phyloP scores from a whole-genome alignment of 139 green algal genomes.

The Trebouxia sp. region DNA sequence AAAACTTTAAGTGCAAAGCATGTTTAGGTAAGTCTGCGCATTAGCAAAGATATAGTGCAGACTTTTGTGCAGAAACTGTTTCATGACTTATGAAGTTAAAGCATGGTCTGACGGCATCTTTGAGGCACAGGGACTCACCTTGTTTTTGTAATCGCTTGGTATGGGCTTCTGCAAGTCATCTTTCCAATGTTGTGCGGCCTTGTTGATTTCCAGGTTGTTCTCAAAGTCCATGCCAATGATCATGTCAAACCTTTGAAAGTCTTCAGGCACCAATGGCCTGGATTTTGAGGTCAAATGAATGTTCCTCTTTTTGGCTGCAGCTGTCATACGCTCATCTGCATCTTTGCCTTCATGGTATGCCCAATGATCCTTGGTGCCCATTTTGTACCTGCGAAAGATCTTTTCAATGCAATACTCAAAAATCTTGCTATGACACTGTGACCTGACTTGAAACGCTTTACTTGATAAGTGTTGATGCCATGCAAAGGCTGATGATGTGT shows the following conservation, averaged over 20 bases:
- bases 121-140: constrained; percentile 24
- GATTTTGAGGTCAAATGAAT: constrained; percentile 84
- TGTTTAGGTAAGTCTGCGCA: too few relatives aligned
- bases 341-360: constrained; percentile 87
- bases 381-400: constrained; percentile 65
- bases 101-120: too few relatives aligned
- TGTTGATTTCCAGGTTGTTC: constrained; percentile 72
- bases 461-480: too few relatives aligned
- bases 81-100: too few relatives aligned
- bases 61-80: too few relatives aligned
- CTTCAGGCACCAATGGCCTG: constrained; percentile 77
- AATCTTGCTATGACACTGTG: too few relatives aligned
- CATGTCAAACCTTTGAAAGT: constrained; percentile 85
- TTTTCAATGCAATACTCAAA: too few relatives aligned
- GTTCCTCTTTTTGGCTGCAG: constrained; percentile 63
- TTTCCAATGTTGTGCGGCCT: constrained; percentile 51
- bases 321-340: constrained; percentile 83
- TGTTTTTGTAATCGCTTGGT: constrained; percentile 30
- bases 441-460: too few relatives aligned
- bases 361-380: constrained; percentile 52
- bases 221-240: constrained; percentile 89
- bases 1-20: too few relatives aligned
- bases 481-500: too few relatives aligned
- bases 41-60: too few relatives aligned
- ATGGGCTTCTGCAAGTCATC: constrained; percentile 19